Conservation (phyloP, 202 grass and related monocot genomes). For the Zoysia matrella region DNA sequence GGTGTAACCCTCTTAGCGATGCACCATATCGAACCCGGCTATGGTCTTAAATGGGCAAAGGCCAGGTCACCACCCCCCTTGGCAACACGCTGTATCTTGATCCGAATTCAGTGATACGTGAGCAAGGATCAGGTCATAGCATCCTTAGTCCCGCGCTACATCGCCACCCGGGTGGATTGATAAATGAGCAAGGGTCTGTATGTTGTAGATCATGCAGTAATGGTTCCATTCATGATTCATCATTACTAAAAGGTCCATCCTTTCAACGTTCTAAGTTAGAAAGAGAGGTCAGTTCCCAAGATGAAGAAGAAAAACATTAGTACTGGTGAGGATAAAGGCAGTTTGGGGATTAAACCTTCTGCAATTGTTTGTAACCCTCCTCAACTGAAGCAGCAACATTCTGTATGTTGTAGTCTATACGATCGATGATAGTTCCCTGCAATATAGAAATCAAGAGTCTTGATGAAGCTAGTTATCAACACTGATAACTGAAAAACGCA, state of each 20-base stretch:
- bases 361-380: conserved; percentile 22
- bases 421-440: conserved; percentile 94
- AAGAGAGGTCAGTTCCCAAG: background rate
- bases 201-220: no score
- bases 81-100: no score
- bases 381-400: conserved; percentile 60
- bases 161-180: no score
- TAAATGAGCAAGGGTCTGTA: no score
- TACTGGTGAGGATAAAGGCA: background rate
- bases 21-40: no score
- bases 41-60: no score
- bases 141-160: no score
- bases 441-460: conserved; percentile 43
- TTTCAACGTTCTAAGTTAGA: no score
- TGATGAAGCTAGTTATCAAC: conserved; percentile 8
- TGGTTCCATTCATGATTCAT: background rate
- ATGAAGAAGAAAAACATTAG: background rate
- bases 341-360: conserved; percentile 62
- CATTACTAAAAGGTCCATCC: background rate
- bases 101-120: no score
- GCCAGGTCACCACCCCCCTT: no score
- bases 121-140: no score
- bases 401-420: conserved; percentile 95
- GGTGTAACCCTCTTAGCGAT: no score
- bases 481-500: conserved; percentile 22